Percentiles rank a stretch among this genome's conserved stretches.
phyloP scores from a whole-genome alignment of 352 stramenopile genomes.

The Elongisporangium prolatum region DNA sequence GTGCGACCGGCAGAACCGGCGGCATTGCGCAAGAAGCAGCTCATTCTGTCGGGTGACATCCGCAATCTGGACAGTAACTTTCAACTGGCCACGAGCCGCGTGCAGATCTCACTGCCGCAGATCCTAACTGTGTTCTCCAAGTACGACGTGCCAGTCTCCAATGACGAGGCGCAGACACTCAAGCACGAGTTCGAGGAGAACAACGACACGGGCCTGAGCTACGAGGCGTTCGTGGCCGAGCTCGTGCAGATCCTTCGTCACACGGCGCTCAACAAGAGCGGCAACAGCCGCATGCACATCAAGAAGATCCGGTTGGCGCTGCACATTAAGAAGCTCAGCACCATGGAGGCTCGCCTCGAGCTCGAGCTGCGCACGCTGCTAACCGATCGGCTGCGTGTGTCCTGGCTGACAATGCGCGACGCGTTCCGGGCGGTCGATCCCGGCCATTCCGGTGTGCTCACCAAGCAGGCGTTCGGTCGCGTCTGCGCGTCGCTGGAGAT shows the following conservation, averaged over 20 bases:
- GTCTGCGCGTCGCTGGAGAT: conserved; percentile 33
- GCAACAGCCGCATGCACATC: conserved; percentile 28
- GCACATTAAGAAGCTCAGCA: conserved; percentile 41
- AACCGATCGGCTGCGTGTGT: conserved; percentile 35
- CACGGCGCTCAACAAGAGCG: conserved; percentile 27
- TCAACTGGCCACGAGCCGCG: conserved; percentile 38
- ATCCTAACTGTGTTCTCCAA: conserved; percentile 41
- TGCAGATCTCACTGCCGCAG: conserved; percentile 34
- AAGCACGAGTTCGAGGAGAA: conserved; percentile 77
- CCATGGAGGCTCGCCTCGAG: conserved; percentile 38
- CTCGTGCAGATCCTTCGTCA: conserved; percentile 45
- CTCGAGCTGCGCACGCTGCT: conserved; percentile 44
- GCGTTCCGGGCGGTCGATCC: conserved; percentile 39
- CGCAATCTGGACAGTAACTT: conserved; percentile 73
- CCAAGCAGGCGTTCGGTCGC: conserved; percentile 31
- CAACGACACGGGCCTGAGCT: conserved; percentile 52
- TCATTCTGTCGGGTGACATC: conserved; percentile 66
- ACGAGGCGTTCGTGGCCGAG: conserved; percentile 60
- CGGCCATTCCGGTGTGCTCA: conserved; percentile 25
- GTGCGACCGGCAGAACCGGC: conserved; percentile 20
- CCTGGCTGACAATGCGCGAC: conserved; percentile 51
- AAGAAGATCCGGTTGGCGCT: conserved; percentile 59
- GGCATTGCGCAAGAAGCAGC: conserved; percentile 45
- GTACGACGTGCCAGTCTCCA: conserved; percentile 43
- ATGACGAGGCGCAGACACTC: conserved; percentile 51